Evolutionary conservation across 1,284 basidiomycete genomes (phyloP).

Genomic region (Exobasidium rhododendri): DNA sequence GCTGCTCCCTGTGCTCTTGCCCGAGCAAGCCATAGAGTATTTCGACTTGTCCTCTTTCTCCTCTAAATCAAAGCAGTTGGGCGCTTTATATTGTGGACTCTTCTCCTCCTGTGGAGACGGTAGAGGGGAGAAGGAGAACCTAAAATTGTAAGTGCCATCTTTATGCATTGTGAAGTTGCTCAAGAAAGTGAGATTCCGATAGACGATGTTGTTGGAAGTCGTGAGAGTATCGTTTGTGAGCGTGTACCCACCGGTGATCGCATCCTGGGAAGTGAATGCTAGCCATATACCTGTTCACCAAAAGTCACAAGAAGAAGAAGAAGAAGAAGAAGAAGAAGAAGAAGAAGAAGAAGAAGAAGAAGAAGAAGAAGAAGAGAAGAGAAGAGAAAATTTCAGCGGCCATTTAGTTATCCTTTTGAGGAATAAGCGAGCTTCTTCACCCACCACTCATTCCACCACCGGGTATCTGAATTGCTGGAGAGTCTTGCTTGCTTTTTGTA

Average conservation of each 20-base stretch:
- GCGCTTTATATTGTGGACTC: neutral
- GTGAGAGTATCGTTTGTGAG: neutral
- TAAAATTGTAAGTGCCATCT: neutral
- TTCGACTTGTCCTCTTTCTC: constrained; percentile 4
- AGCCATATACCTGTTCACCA: constrained; percentile 3
- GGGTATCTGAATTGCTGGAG: neutral
- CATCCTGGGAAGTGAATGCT: constrained; percentile 10
- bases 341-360: neutral
- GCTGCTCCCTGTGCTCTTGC: no score
- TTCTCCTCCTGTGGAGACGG: neutral
- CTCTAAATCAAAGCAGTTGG: neutral
- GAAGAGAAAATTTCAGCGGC: no score
- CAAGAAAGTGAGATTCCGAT: constrained; percentile 1
- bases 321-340: neutral
- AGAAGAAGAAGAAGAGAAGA: neutral
- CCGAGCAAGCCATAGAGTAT: neutral
- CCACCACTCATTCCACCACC: neutral
- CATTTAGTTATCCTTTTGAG: no score
- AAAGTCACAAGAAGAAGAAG: neutral
- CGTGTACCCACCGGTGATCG: constrained; percentile 3
- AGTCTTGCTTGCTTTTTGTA: neutral
- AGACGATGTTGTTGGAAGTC: neutral
- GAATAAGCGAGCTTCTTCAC: no score
- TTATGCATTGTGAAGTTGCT: constrained; percentile 5
- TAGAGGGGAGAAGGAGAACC: neutral